Conservation (phyloP, 2,329 filamentous ascomycete species). For the Paraconiothyrium sp. region DNA sequence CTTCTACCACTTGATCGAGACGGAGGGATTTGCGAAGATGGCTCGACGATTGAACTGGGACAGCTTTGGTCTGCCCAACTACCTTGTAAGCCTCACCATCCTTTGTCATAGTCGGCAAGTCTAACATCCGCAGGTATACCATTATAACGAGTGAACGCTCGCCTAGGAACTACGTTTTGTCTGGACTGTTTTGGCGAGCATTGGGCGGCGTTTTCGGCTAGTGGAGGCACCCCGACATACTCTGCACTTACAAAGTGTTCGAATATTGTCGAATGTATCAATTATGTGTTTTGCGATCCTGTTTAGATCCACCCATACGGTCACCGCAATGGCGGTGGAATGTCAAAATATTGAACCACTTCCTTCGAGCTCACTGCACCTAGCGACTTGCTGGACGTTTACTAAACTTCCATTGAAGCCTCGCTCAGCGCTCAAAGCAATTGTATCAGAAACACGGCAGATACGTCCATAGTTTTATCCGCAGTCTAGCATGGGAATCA, state of each 20-base stretch:
- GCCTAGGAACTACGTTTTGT: slow-evolving; percentile 8
- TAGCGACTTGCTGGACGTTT: too few species aligned
- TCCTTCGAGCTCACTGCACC: too few species aligned
- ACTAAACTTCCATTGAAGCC: too few species aligned
- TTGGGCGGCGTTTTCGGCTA: slow-evolving; percentile 14
- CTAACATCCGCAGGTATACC: slow-evolving; percentile 71
- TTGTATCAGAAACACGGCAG: too few species aligned
- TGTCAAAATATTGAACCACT: slow-evolving; percentile 3
- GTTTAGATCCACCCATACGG: background rate
- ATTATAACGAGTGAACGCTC: slow-evolving; percentile 80
- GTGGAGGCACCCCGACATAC: slow-evolving; percentile 2
- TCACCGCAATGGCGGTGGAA: background rate
- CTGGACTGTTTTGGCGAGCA: slow-evolving; percentile 17
- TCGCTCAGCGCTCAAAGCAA: too few species aligned
- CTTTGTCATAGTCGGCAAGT: background rate
- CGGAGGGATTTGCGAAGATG: slow-evolving; percentile 98
- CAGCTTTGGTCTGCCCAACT: slow-evolving; percentile 90
- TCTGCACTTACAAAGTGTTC: background rate
- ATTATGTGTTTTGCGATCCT: slow-evolving; percentile 6
- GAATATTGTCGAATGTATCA: slow-evolving; percentile 12
- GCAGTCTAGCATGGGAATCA: background rate
- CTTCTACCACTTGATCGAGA: slow-evolving; percentile 97
- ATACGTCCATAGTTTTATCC: too few species aligned
- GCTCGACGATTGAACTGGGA: slow-evolving; percentile 86
- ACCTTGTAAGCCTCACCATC: slow-evolving; percentile 73